Conservation (phyloP, 495 filamentous ascomycete species). For the Thermothielavioides terrestris region DNA sequence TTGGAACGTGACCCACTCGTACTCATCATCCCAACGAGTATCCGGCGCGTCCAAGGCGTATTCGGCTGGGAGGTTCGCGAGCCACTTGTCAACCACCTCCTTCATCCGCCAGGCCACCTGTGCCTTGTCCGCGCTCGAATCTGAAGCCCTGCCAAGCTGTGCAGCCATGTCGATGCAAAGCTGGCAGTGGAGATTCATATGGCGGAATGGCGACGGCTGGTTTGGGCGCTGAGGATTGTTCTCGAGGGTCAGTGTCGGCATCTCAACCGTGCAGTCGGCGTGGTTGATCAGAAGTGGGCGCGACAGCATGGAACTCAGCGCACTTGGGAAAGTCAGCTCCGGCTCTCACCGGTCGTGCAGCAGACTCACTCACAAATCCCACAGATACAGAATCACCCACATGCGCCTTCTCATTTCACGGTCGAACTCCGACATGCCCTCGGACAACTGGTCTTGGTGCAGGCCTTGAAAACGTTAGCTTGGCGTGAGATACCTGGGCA, state of each 20-base stretch:
- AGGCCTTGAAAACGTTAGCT: constrained; percentile 31
- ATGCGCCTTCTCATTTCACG: constrained; percentile 37
- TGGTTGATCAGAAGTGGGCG: constrained; percentile 33
- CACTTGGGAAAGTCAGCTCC: constrained; percentile 14
- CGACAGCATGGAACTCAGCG: constrained; percentile 31
- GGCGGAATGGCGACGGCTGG: constrained; percentile 33
- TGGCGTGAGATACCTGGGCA: not conserved
- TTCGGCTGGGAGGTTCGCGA: constrained; percentile 33
- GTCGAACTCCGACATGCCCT: constrained; percentile 36
- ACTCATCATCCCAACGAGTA: constrained; percentile 36
- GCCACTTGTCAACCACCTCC: constrained; percentile 31
- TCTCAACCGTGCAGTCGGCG: constrained; percentile 25
- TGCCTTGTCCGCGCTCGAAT: not conserved
- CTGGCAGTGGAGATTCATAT: constrained; percentile 33
- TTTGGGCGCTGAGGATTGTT: constrained; percentile 25
- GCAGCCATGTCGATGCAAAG: constrained; percentile 24
- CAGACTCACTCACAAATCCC: constrained; percentile 30
- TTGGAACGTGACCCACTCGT: constrained; percentile 38
- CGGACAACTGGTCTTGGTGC: constrained; percentile 32
- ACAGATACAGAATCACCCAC: constrained; percentile 35
- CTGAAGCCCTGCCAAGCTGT: constrained; percentile 7
- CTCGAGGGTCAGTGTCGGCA: constrained; percentile 34
- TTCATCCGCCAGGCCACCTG: constrained; percentile 19
- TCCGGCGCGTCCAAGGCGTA: constrained; percentile 35
- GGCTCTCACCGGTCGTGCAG: not conserved